Evolutionary conservation across 441 rosid genomes (phyloP).

Genomic region (Gossypium lobatum): DNA sequence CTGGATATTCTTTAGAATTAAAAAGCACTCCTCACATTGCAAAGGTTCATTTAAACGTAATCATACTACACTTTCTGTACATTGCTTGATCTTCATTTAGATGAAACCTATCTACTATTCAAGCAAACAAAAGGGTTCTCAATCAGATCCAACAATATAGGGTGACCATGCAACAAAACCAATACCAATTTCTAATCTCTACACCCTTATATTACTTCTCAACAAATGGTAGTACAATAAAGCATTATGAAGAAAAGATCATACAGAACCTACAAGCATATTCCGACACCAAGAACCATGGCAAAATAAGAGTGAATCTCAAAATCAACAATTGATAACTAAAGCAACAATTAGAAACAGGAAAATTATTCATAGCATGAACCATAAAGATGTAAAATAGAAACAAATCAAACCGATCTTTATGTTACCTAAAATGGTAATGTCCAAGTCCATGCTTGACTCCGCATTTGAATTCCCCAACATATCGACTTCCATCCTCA

Average conservation of each 20-base stretch:
- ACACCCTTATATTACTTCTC: not conserved
- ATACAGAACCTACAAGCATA: not conserved
- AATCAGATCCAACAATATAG: no score
- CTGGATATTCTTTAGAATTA: not conserved
- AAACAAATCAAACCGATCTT: not conserved
- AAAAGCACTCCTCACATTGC: not conserved
- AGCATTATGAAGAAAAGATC: not conserved
- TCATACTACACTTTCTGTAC: not conserved
- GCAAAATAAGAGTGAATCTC: not conserved
- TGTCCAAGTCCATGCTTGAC: constrained; percentile 92
- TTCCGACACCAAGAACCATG: not conserved
- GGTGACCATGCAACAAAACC: not conserved
- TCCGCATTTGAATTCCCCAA: constrained; percentile 88
- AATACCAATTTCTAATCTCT: not conserved
- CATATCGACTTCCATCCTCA: constrained; percentile 81
- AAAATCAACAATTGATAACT: not conserved
- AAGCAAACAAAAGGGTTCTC: not conserved
- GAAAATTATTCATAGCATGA: not conserved
- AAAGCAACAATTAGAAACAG: not conserved
- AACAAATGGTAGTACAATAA: not conserved
- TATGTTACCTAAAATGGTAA: constrained; percentile 73
- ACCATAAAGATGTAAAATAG: not conserved
- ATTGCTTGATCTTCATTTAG: not conserved
- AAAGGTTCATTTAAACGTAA: not conserved
- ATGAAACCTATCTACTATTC: not conserved